Base-by-base conservation (phyloP, 2,329 filamentous ascomycete genomes). In the Penicillium sp. region DNA sequence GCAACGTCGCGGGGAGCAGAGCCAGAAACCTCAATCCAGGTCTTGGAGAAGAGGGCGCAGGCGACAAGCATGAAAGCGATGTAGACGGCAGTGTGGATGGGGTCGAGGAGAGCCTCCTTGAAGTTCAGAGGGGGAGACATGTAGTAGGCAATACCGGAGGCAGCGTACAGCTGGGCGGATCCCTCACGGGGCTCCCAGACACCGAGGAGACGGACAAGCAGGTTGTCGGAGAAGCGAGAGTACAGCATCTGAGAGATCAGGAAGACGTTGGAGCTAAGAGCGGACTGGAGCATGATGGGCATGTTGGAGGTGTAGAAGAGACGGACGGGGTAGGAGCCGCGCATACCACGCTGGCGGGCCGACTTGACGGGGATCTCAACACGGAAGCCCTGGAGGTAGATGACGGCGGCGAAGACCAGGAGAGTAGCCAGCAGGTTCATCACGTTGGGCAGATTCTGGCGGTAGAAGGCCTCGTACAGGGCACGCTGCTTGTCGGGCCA, bases 301-400 rank as follows among this genome's bases (percentile, higher is more conserved):
- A 99, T 99, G 90, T 99, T 99, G 79, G 93, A 97, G 76, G 95
- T 99, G 84, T 99, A 99, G 88, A 99, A 99, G 61, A 99, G 91
- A 75, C 96, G 94, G 79, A 99, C 88, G 73, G 95, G 95, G 87
- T 98, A 99, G 42, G 93, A 96, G 74, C 94, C 96, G 73, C 95
- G 94, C 78, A 96, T 95, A 80, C 95, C 95, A 85, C 95, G 93
- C 87, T 99, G 95, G 82, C 95, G 93, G 72, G 92, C 94, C 62
- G 93, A 97, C 89, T 99, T 99, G 86, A 99, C 95, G 64, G 96
- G 96, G 76, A 99, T 99, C 84, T 99, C 95, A 75, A 99, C 95
- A 69, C 95, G 95, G 92, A 99, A 98, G 68, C 95, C 94, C 83
- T 96, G 92, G 65, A 96, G 92, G 83, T 98, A 99, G 85, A 99